These are phyloP conservation scores for Pseudogymnoascus sp. DNA, from an alignment of 2,329 filamentous ascomycete species.

Conservation along the genomic window DNA sequence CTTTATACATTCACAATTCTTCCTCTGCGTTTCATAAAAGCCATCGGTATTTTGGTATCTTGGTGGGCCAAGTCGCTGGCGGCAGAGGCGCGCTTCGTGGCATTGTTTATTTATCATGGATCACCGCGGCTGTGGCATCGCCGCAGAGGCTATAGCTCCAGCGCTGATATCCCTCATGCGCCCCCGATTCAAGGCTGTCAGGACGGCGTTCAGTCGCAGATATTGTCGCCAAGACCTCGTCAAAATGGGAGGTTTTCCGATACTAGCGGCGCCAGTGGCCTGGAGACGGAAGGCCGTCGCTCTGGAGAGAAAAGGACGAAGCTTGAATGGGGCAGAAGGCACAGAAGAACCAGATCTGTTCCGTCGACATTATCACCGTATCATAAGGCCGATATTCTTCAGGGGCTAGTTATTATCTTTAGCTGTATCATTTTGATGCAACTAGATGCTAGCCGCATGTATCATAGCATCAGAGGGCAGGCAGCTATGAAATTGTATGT, in stretches of 20 bases:
- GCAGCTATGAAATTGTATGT: conserved; percentile 98
- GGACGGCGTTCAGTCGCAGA: not conserved
- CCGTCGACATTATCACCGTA: conserved; percentile 80
- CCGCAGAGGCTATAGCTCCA: conserved; percentile 42
- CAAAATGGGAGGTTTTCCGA: not conserved
- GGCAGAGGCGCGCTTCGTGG: conserved; percentile 66
- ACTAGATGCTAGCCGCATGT: conserved; percentile 94
- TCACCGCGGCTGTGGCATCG: conserved; percentile 69
- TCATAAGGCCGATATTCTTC: conserved; percentile 92
- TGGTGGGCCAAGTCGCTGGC: conserved; percentile 72
- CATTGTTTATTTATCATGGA: conserved; percentile 72
- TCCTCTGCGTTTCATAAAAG: conserved; percentile 79
- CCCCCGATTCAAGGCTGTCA: not conserved
- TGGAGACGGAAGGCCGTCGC: conserved; percentile 19
- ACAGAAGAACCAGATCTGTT: conserved; percentile 73
- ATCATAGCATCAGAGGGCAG: conserved; percentile 93
- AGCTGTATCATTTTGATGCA: conserved; percentile 82
- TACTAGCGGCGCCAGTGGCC: conserved; percentile 3
- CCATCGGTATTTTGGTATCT: conserved; percentile 64
- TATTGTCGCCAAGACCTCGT: not conserved
- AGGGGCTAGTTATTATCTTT: conserved; percentile 78
- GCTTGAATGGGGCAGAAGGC: conserved; percentile 35
- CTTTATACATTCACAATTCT: conserved; percentile 94
- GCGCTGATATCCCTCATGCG: conserved; percentile 16
- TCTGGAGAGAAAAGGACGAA: conserved; percentile 22